Evolutionary conservation across 2,329 filamentous ascomycete genomes (phyloP).

Genomic region (Talaromyces verruculosus): DNA sequence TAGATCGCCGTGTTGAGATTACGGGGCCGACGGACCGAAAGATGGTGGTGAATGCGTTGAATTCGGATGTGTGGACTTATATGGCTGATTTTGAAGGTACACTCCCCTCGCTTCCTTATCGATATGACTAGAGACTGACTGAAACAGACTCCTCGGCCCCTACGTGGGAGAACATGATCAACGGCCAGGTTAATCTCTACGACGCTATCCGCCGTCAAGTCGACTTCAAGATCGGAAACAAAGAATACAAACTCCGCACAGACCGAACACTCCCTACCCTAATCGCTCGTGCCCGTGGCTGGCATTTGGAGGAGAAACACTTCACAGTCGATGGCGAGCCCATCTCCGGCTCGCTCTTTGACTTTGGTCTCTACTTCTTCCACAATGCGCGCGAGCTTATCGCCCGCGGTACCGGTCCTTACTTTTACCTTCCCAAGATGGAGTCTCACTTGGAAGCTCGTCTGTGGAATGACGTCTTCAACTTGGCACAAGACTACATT

Average conservation of each 20-base stretch:
- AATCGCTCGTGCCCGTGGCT: conserved; percentile 91
- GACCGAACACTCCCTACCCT: conserved; percentile 85
- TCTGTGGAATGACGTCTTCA: conserved; percentile 98
- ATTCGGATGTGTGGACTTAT: conserved; percentile 95
- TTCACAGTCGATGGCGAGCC: conserved; percentile 93
- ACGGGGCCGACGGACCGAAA: conserved; percentile 96
- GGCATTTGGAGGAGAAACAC: conserved; percentile 98
- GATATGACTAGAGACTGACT: conserved; percentile 15
- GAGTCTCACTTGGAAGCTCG: conserved; percentile 95
- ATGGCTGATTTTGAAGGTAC: conserved; percentile 98
- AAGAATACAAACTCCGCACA: conserved; percentile 96
- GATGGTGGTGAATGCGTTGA: conserved; percentile 98
- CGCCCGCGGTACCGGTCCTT: conserved; percentile 80
- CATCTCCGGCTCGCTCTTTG: conserved; percentile 88
- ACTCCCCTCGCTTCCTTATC: conserved; percentile 26
- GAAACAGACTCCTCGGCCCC: conserved; percentile 82
- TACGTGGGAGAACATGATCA: conserved; percentile 99
- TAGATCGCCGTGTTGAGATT: conserved; percentile 94
- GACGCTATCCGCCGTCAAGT: conserved; percentile 91
- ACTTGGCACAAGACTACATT: conserved; percentile 89
- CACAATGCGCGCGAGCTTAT: conserved; percentile 92
- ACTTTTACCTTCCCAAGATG: conserved; percentile 99
- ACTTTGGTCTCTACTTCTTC: conserved; percentile 99
- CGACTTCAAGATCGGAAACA: conserved; percentile 92
- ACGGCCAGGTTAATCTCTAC: conserved; percentile 95